phyloP scores from a whole-genome alignment of 805 yeast species.

The Myxozyma kluyveri region DNA sequence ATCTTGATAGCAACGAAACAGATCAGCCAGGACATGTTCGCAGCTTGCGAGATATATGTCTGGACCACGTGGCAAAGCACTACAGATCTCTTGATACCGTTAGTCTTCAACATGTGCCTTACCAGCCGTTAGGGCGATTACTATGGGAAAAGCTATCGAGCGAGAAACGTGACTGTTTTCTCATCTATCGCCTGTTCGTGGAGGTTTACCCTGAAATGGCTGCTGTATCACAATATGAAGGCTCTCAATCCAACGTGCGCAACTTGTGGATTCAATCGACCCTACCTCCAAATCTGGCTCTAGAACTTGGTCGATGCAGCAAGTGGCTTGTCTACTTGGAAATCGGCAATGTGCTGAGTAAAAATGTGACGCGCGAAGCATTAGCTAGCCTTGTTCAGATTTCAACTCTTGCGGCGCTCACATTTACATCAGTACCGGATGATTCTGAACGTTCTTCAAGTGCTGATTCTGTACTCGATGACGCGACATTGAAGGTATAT shows the following conservation, averaged over 20 bases:
- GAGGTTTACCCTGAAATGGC: constrained; percentile 3
- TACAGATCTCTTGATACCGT: neutral
- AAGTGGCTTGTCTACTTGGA: constrained; percentile 4
- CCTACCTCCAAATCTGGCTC: constrained; percentile 2
- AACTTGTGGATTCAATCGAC: neutral
- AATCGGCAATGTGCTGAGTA: neutral
- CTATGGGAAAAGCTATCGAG: neutral
- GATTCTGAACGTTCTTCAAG: neutral
- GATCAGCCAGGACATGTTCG: no score
- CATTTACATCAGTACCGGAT: neutral
- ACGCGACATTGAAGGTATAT: constrained; percentile 1
- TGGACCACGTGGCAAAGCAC: no score
- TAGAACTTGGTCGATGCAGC: neutral
- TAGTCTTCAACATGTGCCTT: neutral
- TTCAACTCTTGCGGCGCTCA: constrained; percentile 7
- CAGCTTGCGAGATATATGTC: no score
- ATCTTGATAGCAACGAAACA: no score
- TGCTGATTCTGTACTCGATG: neutral
- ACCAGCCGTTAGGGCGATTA: constrained; percentile 1
- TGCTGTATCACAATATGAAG: neutral
- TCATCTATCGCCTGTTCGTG: constrained; percentile 1
- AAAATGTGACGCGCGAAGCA: neutral
- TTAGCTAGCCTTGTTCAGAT: neutral
- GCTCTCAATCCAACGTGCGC: neutral
- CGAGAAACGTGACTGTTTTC: neutral